Evolutionary conservation across 2,329 filamentous ascomycete species (phyloP).

Genomic region (Geosmithia flava): DNA sequence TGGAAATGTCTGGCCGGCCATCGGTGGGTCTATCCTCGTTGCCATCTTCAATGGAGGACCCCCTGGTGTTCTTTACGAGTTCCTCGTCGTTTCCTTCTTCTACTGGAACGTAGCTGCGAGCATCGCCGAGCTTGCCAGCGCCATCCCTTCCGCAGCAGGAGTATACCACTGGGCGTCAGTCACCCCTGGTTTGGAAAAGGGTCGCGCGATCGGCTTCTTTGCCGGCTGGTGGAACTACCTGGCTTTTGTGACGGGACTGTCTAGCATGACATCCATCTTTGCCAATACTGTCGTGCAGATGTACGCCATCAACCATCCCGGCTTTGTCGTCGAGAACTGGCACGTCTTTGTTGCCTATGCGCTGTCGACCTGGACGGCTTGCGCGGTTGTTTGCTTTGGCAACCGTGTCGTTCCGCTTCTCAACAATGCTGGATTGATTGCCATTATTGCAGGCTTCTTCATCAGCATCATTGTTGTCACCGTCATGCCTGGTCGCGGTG

Average conservation of each 20-base stretch:
- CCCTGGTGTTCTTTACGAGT: conserved; percentile 50
- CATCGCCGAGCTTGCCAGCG: conserved; percentile 47
- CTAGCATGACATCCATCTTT: conserved; percentile 27
- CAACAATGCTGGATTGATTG: conserved; percentile 39
- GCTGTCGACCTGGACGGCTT: conserved; percentile 24
- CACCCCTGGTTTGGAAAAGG: conserved; percentile 37
- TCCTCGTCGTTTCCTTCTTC: conserved; percentile 32
- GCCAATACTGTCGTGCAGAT: conserved; percentile 27
- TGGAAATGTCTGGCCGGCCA: conserved; percentile 29
- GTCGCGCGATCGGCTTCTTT: conserved; percentile 34
- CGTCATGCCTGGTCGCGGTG: conserved; percentile 30
- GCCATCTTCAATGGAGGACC: conserved; percentile 50
- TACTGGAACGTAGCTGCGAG: conserved; percentile 47
- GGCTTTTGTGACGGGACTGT: conserved; percentile 24
- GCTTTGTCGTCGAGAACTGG: conserved; percentile 23
- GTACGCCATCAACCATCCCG: conserved; percentile 27
- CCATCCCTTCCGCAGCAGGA: conserved; percentile 47
- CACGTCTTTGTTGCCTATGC: conserved; percentile 30
- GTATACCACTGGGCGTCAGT: conserved; percentile 52
- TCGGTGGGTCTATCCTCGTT: conserved; percentile 30
- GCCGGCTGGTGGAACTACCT: conserved; percentile 33
- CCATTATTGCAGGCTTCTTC: conserved; percentile 37
- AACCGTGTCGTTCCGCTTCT: conserved; percentile 39
- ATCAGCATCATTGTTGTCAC: conserved; percentile 42
- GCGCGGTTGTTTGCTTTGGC: conserved; percentile 33